Evolutionary conservation across 352 stramenopile genomes (phyloP), one percentile per base, ranked within the genome.

Genomic region (Globisporangium emineosum): DNA sequence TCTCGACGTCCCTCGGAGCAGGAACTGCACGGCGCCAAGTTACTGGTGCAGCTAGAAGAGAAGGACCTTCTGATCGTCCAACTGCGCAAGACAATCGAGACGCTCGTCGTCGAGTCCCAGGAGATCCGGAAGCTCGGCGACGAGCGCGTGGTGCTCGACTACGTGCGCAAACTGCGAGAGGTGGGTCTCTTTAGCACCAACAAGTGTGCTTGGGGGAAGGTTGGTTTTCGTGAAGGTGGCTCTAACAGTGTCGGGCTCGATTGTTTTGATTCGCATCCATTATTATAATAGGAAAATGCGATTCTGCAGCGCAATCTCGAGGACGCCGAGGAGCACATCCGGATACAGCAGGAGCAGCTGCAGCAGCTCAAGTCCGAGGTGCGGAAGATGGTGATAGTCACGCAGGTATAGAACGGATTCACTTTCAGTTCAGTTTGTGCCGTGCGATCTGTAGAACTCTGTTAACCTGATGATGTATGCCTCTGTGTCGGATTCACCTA

Each of bases 41-140:
- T 88, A n/a, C 15, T 72, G 62, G 62, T 89, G 64, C 78, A 93
- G 50, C 65, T 96, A 6, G 87, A 96, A 69, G 87, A 96, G 61
- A 94, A 94, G 52, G 80, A 96, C 65, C 40, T 92, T 57, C 64
- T 96, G 6, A 86, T 94, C 23, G 77, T 75, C 15, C 85, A 96
- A 60, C 72, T 96, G 56, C 88, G 90, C 59, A 79, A 77, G 42
- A 92, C 83, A 5, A 94, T 96, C 25, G 87, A 96, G 63, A 62
- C 68, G 8, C 74, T 96, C 5, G 85, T 92, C 30, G 64, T 86
- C 19, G 85, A 96, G 51, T 70, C 75, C 9, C 80, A 94, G 47
- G 85, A 96, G 66, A 86, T 82, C 52, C 69, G 82, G 32, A 89
- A 92, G 69, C 77, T 94, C 8, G 85, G 87, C 19, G 84, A 94